A percentile compares a stretch with the other conserved stretches of the same genome.
Evolutionary conservation across 345 rosid genomes (phyloP).

Genomic region (Ceriops zippeliana): DNA sequence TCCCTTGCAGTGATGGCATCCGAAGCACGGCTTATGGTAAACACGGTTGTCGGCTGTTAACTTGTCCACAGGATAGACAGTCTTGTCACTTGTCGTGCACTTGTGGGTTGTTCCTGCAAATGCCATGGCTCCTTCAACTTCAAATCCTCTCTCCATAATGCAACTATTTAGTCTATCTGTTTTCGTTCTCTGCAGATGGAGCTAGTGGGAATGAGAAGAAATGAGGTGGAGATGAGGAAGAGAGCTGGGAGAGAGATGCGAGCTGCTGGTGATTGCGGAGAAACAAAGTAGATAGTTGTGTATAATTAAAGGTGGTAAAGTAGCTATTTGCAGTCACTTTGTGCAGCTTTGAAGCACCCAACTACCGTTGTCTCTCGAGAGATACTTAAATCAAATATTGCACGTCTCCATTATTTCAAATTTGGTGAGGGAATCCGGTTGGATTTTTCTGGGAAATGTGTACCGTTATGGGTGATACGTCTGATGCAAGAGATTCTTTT

Average conservation of each 20-base stretch:
- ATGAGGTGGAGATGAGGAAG: constrained; percentile 19
- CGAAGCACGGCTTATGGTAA: constrained; percentile 92
- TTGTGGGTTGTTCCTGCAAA: constrained; percentile 99
- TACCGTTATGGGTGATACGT: too few species aligned
- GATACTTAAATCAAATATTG: background rate
- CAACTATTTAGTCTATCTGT: background rate
- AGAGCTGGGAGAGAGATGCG: constrained; percentile 13
- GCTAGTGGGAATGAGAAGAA: constrained; percentile 6
- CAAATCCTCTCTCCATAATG: background rate
- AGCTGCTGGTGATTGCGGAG: constrained; percentile 24
- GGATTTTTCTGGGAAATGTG: too few species aligned
- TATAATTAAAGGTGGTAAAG: constrained; percentile 35
- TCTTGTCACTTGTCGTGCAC: constrained; percentile 97
- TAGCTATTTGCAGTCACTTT: constrained; percentile 34
- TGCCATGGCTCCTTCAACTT: constrained; percentile 50
- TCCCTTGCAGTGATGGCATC: constrained; percentile 99
- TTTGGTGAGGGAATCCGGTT: background rate
- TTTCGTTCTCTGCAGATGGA: background rate
- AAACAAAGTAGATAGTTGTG: constrained; percentile 28
- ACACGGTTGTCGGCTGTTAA: constrained; percentile 91
- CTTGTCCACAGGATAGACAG: constrained; percentile 93
- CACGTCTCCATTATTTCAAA: background rate
- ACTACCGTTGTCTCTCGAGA: constrained; percentile 12
- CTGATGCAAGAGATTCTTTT: too few species aligned
- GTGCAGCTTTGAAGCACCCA: constrained; percentile 30